Percentiles rank a stretch among this genome's conserved stretches.
Conservation (phyloP, 2,329 filamentous ascomycete species). For the Ilyonectria robusta region DNA sequence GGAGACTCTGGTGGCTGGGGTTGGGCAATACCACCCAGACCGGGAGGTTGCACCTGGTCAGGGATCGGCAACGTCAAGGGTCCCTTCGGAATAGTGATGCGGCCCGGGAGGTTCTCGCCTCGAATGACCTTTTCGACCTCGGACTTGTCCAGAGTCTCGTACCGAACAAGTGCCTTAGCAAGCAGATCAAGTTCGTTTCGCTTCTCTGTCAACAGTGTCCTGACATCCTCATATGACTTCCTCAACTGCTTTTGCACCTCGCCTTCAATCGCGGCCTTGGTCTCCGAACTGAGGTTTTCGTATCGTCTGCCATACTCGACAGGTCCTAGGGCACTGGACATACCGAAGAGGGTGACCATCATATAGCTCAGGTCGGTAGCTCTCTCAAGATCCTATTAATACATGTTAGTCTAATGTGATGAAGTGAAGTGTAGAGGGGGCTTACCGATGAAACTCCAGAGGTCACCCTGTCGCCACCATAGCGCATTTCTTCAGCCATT, state of each 20-base stretch:
- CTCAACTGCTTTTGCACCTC: conserved; percentile 90
- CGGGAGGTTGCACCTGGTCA: conserved; percentile 52
- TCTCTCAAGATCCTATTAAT: conserved; percentile 80
- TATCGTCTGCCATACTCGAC: conserved; percentile 90
- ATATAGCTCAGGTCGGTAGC: conserved; percentile 87
- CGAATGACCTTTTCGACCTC: conserved; percentile 93
- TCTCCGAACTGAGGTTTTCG: conserved; percentile 85
- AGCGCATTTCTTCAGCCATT: conserved; percentile 91
- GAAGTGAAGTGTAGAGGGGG: conserved; percentile 34
- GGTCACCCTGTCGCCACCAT: conserved; percentile 91
- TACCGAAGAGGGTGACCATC: conserved; percentile 91
- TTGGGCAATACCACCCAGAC: conserved; percentile 52
- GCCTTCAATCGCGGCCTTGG: conserved; percentile 86
- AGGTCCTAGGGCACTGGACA: conserved; percentile 89
- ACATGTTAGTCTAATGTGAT: conserved; percentile 44
- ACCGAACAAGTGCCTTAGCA: conserved; percentile 91
- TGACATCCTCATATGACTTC: conserved; percentile 83
- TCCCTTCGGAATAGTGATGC: conserved; percentile 70
- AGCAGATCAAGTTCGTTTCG: conserved; percentile 89
- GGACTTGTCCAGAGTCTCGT: conserved; percentile 90
- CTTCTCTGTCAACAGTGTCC: conserved; percentile 78
- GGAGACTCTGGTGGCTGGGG: conserved; percentile 53
- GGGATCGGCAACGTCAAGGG: conserved; percentile 58
- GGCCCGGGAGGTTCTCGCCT: conserved; percentile 84
- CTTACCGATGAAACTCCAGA: conserved; percentile 86